Evolutionary conservation across 2,329 filamentous ascomycete genomes (phyloP), one percentile per base, ranked within the genome.

Genomic region (Graphilbum ipis-grandicollis): DNA sequence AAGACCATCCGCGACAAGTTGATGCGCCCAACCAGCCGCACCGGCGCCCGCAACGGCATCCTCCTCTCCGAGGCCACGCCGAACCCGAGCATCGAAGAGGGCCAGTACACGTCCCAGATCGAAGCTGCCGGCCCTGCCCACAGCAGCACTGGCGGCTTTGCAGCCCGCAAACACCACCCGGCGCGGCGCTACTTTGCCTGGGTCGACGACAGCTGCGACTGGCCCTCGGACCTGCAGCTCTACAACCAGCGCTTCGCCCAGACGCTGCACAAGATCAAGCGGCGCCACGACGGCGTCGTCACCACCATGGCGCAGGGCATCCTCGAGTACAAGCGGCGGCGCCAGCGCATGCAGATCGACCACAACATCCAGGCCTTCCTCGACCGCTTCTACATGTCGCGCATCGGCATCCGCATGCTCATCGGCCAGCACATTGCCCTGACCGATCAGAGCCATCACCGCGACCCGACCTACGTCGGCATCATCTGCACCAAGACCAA

Each of bases 401-500:
- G 90, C 44, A 98, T 98, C 52, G 90, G 90, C 46, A 98, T 98
- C 48, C 82, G 90, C 49, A 98, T 98, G 90, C 75, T 98, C 35
- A 94, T 98, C 50, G 90, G 90, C 37, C 90, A 98, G 57, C 90
- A 98, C 63, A 93, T 98, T 51, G 90, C 90, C 41, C 67, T 98
- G 41, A 93, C 86, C 6, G 88, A 96, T 56, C 86, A 96, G 59
- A 81, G 78, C 50, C 79, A 90, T 48, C 76, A 85, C 47, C 76
- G 77, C 43, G 88, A 96, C 56, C 84, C 85, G 28, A 82, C 84
- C 43, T 96, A 98, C 52, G 90, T 98, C 47, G 90, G 90, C 44
- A 94, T 98, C 47, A 98, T 98, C 52, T 98, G 90, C 65, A 98
- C 90, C 42, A 93, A 92, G 63, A 96, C 90, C 19, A 98, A 94